Percentiles rank a stretch among this genome's conserved stretches.
phyloP scores from a whole-genome alignment of 108 stramenopile species.

The Stephanodiscus minutulus region DNA sequence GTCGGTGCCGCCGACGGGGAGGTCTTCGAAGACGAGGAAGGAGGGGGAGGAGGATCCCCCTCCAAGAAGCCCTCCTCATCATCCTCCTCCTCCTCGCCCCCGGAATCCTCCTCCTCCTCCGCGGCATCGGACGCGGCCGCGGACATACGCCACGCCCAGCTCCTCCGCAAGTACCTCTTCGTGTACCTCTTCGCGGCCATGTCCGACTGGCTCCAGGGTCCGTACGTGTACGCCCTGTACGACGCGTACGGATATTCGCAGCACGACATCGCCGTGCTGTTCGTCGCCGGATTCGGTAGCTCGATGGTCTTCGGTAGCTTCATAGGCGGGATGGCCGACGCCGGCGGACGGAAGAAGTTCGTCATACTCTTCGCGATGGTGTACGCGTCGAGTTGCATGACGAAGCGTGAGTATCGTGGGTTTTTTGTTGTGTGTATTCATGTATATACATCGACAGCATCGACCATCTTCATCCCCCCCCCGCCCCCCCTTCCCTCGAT shows the following conservation, averaged over 20 bases:
- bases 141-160: slow-evolving; percentile 43
- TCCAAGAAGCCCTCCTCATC: too few relatives aligned
- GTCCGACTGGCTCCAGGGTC: slow-evolving; percentile 98
- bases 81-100: slow-evolving; percentile 19
- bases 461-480: not conserved
- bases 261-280: slow-evolving; percentile 85
- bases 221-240: slow-evolving; percentile 98
- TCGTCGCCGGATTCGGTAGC: slow-evolving; percentile 89
- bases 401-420: slow-evolving; percentile 70
- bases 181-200: slow-evolving; percentile 92
- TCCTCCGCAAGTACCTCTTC: slow-evolving; percentile 78
- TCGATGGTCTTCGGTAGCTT: slow-evolving; percentile 81
- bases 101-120: slow-evolving; percentile 24
- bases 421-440: slow-evolving; percentile 1
- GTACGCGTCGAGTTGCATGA: slow-evolving; percentile 82
- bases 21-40: not conserved
- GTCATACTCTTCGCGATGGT: slow-evolving; percentile 88
- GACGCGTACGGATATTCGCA: slow-evolving; percentile 89
- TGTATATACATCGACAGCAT: too few relatives aligned
- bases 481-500: not conserved
- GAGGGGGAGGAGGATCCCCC: not conserved
- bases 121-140: slow-evolving; percentile 50
- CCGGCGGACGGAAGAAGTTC: slow-evolving; percentile 78
- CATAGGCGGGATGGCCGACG: slow-evolving; percentile 76
- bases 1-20: too few relatives aligned